A percentile compares a stretch with the other conserved stretches of the same genome.
Evolutionary conservation across 345 rosid genomes (phyloP).

Genomic region (Erucastrum elatum): DNA sequence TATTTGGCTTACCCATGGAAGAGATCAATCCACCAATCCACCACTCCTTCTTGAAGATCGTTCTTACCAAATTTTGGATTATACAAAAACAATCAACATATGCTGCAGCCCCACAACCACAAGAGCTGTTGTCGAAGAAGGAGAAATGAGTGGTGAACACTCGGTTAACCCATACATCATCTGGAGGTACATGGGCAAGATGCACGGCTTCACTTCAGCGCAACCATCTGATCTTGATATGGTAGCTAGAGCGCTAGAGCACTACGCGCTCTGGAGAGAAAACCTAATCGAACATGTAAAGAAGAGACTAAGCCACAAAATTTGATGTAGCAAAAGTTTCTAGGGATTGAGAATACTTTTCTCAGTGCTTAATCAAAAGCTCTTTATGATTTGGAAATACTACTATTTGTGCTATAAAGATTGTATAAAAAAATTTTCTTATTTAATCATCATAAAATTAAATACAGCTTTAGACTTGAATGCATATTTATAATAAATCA

Average conservation of each 20-base stretch:
- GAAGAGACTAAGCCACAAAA: too few relatives aligned
- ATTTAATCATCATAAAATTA: too few relatives aligned
- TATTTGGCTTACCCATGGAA: background rate
- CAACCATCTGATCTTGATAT: background rate
- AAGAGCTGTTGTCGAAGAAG: background rate
- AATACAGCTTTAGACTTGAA: too few relatives aligned
- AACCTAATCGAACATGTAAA: too few relatives aligned
- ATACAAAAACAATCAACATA: background rate
- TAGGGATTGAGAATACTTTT: too few relatives aligned
- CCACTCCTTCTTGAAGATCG: background rate
- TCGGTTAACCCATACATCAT: background rate
- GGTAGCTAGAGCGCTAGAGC: background rate
- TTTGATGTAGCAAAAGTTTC: too few relatives aligned
- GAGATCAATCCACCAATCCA: background rate
- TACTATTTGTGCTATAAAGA: too few relatives aligned
- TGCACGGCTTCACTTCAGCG: background rate
- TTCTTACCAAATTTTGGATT: background rate
- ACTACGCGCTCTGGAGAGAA: too few relatives aligned
- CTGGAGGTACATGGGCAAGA: background rate
- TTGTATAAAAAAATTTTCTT: too few relatives aligned
- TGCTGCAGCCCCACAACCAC: background rate
- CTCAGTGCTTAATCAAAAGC: too few relatives aligned
- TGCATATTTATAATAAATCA: too few relatives aligned
- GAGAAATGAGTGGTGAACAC: background rate
- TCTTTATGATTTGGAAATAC: too few relatives aligned